Base-by-base conservation (phyloP, 305 asterid species). In the Withania somnifera region DNA sequence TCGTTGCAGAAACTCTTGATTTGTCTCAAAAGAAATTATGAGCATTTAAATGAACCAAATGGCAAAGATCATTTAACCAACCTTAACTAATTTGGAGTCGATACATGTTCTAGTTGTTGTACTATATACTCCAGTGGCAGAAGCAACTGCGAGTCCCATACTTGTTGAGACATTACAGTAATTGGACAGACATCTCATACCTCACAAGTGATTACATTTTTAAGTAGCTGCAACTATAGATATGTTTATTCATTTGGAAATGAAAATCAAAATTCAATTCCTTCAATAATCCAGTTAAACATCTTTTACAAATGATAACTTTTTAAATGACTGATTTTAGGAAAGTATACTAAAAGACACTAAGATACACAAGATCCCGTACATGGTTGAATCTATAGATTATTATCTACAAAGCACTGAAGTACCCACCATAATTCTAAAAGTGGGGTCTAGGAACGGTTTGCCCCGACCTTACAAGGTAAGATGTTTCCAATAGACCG, bases 331-430 rank as follows among this genome's bases (percentile, higher is more conserved):
- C 24, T 73, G 42, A 24, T 15, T 73, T 26, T 14, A 1, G 13
- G 7, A 0, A 73, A 7, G 22, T 47, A 47, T 26, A 47, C 60
- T 7, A 15, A 64, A 63, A 45, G 79, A 42, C 22, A 45, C 38
- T 45, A 24, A 24, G 40, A 47, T 47, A 7, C 40, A 73, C 9
- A 40, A 78, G 38, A 38, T 30, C 24, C 15, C 10, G 24, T 15
- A 79, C 26, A 78, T 2, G 52, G 40, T 15, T 28, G 38, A 28
- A 60, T 26, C 78, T 14, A 22, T 26, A 42, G 42, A 78, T 82
- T 6, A 77, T 82, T 6, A 77, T 47, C 80, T 80, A 32, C 40
- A 76, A 84, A 80, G 26, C 77, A 75, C 32, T 79, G 14, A 84
- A 58, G 81, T 36, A 36, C 4, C 2, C 40, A 2, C 7, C 6